Base-by-base conservation (phyloP, 1,139 yeast species). In the Kodamaea fungicola region DNA sequence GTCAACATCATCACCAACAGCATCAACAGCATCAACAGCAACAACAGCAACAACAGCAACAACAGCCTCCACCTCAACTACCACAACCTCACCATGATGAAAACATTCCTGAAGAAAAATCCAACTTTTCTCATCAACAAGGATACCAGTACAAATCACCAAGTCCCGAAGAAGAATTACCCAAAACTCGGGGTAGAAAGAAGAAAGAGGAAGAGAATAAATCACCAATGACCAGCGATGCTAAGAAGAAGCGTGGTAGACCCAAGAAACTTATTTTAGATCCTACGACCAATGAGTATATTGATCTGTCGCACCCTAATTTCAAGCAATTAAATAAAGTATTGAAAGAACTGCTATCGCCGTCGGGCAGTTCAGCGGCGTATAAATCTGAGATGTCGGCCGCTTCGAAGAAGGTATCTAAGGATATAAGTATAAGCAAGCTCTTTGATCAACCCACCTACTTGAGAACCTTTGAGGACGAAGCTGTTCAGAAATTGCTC, bases 231-330 rank as follows among this genome's bases (percentile, higher is more conserved):
- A 28, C 41, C 32, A 42, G 36, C 39, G 61, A 48, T 8, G 49
- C 51, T 12, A 68, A 67, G 51, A 64, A 65, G 47, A 65, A 62
- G 44, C 52, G 76, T 40, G 77, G 77, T 3, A 59, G 76, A 32
- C 76, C 77, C 12, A 68, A 60, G 50, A 65, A 70, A 42, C 57
- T 68, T 28, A 59, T 71, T 29, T 59, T 66, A 37, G 76, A 71
- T 45, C 71, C 74, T 1, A 40, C 67, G 10, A 57, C 70, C 8
- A 70, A 70, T 43, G 62, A 62, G 36, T 68, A 65, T 46, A 67
- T 70, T 38, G 74, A 69, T 46, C 66, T 71, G 19, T 57, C 62
- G 12, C 74, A 71, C 47, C 72, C 74, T 8, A 66, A 68, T 44
- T 71, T 61, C 47, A 69, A 69, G 45, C 60, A 55, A 22, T 56